Conservation (phyloP, 2,329 filamentous ascomycete genomes). For the Ceratocystis cubensis region DNA sequence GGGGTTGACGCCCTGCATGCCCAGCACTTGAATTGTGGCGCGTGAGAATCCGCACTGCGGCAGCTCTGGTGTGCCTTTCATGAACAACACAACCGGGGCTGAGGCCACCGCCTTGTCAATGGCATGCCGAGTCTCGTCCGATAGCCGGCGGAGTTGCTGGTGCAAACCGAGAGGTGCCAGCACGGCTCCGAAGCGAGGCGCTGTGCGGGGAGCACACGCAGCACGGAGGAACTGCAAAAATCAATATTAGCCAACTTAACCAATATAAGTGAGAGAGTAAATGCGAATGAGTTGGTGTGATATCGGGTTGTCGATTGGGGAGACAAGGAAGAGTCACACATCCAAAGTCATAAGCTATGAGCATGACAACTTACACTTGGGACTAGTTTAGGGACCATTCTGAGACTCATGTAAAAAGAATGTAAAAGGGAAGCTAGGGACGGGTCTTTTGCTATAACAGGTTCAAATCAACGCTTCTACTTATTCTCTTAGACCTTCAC, state of each 20-base stretch:
- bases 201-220: neutral
- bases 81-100: conserved; percentile 89
- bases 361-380: conserved; percentile 1
- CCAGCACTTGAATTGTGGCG: conserved; percentile 87
- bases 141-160: conserved; percentile 37
- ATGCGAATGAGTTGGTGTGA: neutral
- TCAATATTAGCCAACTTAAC: neutral
- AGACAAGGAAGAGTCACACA: neutral
- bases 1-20: conserved; percentile 88
- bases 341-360: too few species aligned
- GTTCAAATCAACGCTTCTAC: too few species aligned
- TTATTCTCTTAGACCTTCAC: too few species aligned
- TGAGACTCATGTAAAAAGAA: neutral
- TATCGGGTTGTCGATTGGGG: neutral
- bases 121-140: conserved; percentile 62
- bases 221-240: neutral
- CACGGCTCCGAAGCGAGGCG: neutral
- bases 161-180: neutral
- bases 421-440: too few species aligned
- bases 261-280: too few species aligned
- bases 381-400: neutral
- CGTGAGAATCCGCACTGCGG: conserved; percentile 96
- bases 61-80: conserved; percentile 94
- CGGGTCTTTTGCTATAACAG: too few species aligned
- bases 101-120: conserved; percentile 85